Percentiles rank a stretch among this genome's conserved stretches.
Conservation (phyloP, 106 monocot genomes). For the Gastrodia elata region DNA sequence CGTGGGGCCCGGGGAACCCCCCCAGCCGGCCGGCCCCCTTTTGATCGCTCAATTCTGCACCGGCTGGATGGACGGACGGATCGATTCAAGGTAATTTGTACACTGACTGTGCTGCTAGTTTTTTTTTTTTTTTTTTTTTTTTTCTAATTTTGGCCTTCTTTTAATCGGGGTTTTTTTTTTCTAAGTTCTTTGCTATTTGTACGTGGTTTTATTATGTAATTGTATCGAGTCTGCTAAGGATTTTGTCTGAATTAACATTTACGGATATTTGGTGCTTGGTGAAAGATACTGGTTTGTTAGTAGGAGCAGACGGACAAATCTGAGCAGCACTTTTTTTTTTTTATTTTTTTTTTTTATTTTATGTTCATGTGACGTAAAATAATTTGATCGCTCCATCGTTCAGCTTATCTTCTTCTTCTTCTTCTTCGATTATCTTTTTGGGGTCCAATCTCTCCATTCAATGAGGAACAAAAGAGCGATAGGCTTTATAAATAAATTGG, state of each 20-base stretch:
- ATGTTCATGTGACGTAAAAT: too few relatives aligned
- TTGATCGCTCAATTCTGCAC: not conserved
- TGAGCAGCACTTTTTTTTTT: too few relatives aligned
- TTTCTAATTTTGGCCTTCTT: not conserved
- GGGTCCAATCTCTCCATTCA: constrained; percentile 4
- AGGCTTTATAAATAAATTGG: not conserved
- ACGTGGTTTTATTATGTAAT: not conserved
- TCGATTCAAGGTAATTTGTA: constrained; percentile 8
- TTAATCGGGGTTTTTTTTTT: not conserved
- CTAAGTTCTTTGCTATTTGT: not conserved
- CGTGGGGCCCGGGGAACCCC: not conserved
- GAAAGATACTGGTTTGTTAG: not conserved
- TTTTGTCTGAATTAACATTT: not conserved
- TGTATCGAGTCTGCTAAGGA: not conserved
- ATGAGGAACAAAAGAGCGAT: not conserved
- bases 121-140: too few relatives aligned
- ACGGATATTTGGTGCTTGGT: not conserved
- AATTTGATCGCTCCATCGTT: too few relatives aligned
- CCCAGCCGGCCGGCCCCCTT: not conserved
- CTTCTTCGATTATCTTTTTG: not conserved
- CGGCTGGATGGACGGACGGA: too few relatives aligned
- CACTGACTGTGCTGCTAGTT: not conserved
- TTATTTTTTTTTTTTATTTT: not conserved
- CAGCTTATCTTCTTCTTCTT: not conserved
- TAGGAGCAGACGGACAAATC: too few relatives aligned